A percentile compares a stretch with the other conserved stretches of the same genome.
phyloP scores from a whole-genome alignment of 768 basidiomycete genomes.

The Lanmaoa pseudosensibilis region DNA sequence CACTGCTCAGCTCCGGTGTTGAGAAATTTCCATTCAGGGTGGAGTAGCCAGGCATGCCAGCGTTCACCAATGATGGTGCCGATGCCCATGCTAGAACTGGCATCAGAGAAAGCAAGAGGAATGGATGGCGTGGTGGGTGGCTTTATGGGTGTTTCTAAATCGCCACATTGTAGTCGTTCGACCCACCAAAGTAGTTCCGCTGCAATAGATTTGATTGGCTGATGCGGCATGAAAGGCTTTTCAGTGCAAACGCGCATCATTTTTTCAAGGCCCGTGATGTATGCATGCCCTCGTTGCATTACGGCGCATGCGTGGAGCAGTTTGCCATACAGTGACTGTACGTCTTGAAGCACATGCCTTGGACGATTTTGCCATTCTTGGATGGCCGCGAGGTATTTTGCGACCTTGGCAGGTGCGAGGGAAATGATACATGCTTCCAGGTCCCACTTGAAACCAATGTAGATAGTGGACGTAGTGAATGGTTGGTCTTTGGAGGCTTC shows the following conservation, averaged over 20 bases:
- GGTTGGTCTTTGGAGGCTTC: conserved; percentile 9
- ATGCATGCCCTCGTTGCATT: conserved; percentile 35
- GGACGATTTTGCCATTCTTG: background rate
- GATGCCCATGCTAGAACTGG: too few relatives aligned
- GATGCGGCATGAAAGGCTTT: conserved; percentile 34
- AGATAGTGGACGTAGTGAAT: background rate
- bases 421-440: background rate
- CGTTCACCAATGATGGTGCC: too few relatives aligned
- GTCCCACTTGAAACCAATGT: background rate
- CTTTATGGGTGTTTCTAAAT: too few relatives aligned
- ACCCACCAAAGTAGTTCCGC: background rate
- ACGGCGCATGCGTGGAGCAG: conserved; percentile 8
- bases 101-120: too few relatives aligned
- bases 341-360: background rate
- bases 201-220: background rate
- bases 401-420: background rate
- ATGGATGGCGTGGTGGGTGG: too few relatives aligned
- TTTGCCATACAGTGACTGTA: background rate
- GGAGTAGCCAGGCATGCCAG: too few relatives aligned
- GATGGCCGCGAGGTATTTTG: background rate
- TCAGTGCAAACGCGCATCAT: conserved; percentile 32
- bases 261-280: conserved; percentile 43
- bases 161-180: too few relatives aligned
- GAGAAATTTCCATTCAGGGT: too few relatives aligned
- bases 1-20: too few relatives aligned